A percentile compares a stretch with the other conserved stretches of the same genome.
phyloP scores from a whole-genome alignment of 495 filamentous ascomycete species.

The Xylaria cubensis region DNA sequence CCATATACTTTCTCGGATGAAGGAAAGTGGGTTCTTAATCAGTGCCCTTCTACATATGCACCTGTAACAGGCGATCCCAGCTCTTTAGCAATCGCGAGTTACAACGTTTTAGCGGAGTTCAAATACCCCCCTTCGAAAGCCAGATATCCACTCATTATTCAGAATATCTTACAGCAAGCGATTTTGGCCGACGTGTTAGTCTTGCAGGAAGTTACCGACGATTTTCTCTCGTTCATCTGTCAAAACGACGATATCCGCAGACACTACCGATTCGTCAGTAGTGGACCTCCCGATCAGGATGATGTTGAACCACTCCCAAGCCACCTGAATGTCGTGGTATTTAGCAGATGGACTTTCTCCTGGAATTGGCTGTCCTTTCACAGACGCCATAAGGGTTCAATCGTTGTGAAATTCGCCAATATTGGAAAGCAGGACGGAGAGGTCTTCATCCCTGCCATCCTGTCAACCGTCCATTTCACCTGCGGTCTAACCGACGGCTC shows the following conservation, averaged over 20 bases:
- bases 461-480: slow-evolving; percentile 62
- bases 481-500: slow-evolving; percentile 60
- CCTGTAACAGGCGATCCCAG: slow-evolving; percentile 8
- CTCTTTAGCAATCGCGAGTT: slow-evolving; percentile 54
- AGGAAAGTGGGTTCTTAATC: slow-evolving; percentile 28
- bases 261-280: slow-evolving; percentile 57
- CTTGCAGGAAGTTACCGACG: slow-evolving; percentile 65
- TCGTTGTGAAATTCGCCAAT: slow-evolving; percentile 50
- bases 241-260: slow-evolving; percentile 48
- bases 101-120: slow-evolving; percentile 64
- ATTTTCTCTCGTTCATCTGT: slow-evolving; percentile 60
- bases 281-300: slow-evolving; percentile 55
- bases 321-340: slow-evolving; percentile 60
- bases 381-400: slow-evolving; percentile 57
- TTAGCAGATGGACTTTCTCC: slow-evolving; percentile 56
- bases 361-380: slow-evolving; percentile 57
- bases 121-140: slow-evolving; percentile 51
- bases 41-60: slow-evolving; percentile 3
- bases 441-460: slow-evolving; percentile 41
- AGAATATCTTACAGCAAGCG: slow-evolving; percentile 47
- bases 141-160: slow-evolving; percentile 57
- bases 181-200: slow-evolving; percentile 56
- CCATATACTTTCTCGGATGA: slow-evolving; percentile 30
- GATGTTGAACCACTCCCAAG: slow-evolving; percentile 58
- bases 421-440: slow-evolving; percentile 37